Conservation (phyloP, 768 basidiomycete species). For the Suillus alpinus region DNA sequence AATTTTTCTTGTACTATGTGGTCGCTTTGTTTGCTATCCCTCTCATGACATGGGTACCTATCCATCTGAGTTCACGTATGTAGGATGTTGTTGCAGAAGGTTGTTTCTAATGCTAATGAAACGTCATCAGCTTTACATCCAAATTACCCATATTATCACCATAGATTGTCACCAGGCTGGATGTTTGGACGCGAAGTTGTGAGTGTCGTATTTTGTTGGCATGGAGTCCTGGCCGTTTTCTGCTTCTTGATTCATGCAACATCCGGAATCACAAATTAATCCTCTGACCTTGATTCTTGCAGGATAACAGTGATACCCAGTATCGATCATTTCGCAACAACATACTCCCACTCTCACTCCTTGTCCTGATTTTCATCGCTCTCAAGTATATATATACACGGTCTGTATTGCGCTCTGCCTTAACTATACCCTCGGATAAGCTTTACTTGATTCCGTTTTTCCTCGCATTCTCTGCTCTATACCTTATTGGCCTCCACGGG, state of each 20-base stretch:
- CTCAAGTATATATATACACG: slow-evolving; percentile 51
- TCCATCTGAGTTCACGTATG: slow-evolving; percentile 73
- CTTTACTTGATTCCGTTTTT: slow-evolving; percentile 54
- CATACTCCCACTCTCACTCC: slow-evolving; percentile 54
- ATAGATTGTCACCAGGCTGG: slow-evolving; percentile 72
- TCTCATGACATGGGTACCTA: slow-evolving; percentile 73
- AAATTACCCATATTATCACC: slow-evolving; percentile 64
- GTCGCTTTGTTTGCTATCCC: slow-evolving; percentile 62
- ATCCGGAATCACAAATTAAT: background rate
- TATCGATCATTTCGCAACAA: slow-evolving; percentile 86
- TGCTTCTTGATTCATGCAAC: slow-evolving; percentile 1
- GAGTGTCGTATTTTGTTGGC: slow-evolving; percentile 28
- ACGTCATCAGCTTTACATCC: slow-evolving; percentile 56
- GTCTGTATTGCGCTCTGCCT: slow-evolving; percentile 18
- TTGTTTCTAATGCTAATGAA: background rate
- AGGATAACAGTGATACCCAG: slow-evolving; percentile 94
- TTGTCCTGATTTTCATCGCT: slow-evolving; percentile 53
- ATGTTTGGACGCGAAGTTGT: slow-evolving; percentile 77
- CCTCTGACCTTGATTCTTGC: background rate
- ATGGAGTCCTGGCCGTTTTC: background rate
- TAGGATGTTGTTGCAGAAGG: slow-evolving; percentile 16
- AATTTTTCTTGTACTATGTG: slow-evolving; percentile 77
- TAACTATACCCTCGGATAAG: slow-evolving; percentile 25
- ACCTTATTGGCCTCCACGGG: slow-evolving; percentile 80
- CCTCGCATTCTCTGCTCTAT: slow-evolving; percentile 55